Base-by-base conservation (phyloP, 2,329 filamentous ascomycete genomes). In the Whalleya microplaca region DNA sequence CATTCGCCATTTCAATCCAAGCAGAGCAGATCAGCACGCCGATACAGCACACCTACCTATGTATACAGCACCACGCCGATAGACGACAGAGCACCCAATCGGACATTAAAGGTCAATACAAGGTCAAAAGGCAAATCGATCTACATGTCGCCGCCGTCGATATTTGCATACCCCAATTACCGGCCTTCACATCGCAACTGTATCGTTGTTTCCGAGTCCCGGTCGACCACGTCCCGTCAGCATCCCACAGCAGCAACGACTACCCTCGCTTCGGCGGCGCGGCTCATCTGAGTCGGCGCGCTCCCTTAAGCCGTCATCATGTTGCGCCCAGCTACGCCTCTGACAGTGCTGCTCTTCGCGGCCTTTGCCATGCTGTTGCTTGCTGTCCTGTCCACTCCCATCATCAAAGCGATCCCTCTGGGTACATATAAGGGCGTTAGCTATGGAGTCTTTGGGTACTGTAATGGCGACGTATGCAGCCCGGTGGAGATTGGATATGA, bases 381-480 rank as follows among this genome's bases (percentile, higher is more conserved):
- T 41, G 91, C 92, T 45, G 91, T 93, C 41, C 78, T 99, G n/a
- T 96, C 94, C 1, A 93, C 92, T 0, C 95, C 95, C 18, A 86
- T 99, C 65, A 89, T 98, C 71, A 87, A 89, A 70, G 83, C 81
- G 21, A 96, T 99, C 45, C 91, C 92, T 9, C 81, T 99, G 42
- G 93, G 90, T 40, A 87, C 85, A 50, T 94, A 87, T 70, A 77
- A 87, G 42, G 87, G 88, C 66, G 85, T 91, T 65, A 87, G 87
- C 64, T 97, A 96, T 79, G 95, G 95, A 47, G 93, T 98, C 47
- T 94, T 98, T 78, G 95, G 95, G 21, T 96, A 86, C 69, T 99
- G 95, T 75, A 81, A 85, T 63, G 78, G 76, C 41, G 73, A 78
- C 58, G 72, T 72, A 56, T 98, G 95, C 75, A 90, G 84, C 68